phyloP scores from a whole-genome alignment of 2,329 filamentous ascomycete genomes.

The Cladosporium sp. region DNA sequence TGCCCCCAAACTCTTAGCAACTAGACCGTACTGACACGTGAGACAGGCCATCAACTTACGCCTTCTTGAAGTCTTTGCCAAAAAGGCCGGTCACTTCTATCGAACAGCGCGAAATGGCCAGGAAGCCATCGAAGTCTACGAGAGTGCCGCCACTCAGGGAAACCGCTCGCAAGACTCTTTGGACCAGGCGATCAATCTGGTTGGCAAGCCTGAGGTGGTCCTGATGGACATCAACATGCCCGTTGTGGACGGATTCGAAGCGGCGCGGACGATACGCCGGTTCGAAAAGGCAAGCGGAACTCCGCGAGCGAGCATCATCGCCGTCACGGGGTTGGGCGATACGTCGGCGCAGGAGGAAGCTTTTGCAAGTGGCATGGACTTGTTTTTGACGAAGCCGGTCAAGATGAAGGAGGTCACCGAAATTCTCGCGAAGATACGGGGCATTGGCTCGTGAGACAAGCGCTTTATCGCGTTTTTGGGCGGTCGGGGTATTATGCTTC shows the following conservation, averaged over 20 bases:
- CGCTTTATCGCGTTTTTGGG: too few species aligned
- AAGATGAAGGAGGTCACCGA: constrained; percentile 36
- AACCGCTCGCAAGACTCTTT: neutral
- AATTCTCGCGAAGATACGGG: neutral
- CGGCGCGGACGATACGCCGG: constrained; percentile 28
- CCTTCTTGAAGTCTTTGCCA: constrained; percentile 28
- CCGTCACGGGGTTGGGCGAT: constrained; percentile 22
- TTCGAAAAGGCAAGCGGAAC: constrained; percentile 25
- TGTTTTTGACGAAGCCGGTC: constrained; percentile 31
- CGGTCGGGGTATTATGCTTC: too few species aligned
- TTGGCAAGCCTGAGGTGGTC: constrained; percentile 35
- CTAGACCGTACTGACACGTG: neutral
- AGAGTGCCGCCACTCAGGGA: constrained; percentile 16
- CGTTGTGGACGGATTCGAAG: constrained; percentile 31
- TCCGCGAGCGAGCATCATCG: constrained; percentile 18
- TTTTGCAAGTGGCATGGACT: constrained; percentile 27
- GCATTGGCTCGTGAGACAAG: too few species aligned
- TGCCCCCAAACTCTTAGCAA: too few species aligned
- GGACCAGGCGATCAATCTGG: too few species aligned
- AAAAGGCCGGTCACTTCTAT: constrained; percentile 36
- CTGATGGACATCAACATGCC: constrained; percentile 45
- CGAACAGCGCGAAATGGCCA: constrained; percentile 45
- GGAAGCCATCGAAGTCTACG: constrained; percentile 45
- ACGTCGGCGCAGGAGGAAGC: constrained; percentile 21
- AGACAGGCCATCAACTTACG: constrained; percentile 29